Percentiles rank a stretch among this genome's conserved stretches.
Conservation (phyloP, 2,329 filamentous ascomycete genomes). For the Fusarium sp. region DNA sequence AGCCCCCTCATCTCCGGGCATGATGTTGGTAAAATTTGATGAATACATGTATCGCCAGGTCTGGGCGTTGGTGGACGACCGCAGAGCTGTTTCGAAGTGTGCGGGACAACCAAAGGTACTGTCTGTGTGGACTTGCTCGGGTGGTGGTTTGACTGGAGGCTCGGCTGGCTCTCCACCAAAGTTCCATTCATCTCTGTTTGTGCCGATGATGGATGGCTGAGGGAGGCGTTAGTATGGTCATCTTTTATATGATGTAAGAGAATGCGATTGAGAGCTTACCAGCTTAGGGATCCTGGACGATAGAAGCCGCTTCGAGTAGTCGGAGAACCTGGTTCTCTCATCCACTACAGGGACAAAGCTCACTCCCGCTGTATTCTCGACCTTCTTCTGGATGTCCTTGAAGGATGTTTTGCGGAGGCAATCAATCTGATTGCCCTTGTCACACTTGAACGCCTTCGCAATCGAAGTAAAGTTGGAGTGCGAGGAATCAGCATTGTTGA, state of each 20-base stretch:
- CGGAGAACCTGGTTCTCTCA: background rate
- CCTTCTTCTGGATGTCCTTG: background rate
- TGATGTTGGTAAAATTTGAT: conserved; percentile 14
- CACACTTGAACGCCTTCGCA: background rate
- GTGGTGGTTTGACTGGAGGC: background rate
- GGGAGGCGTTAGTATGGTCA: background rate
- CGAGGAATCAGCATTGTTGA: background rate
- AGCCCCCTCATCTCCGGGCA: background rate
- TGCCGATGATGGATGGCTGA: background rate
- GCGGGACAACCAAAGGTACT: background rate
- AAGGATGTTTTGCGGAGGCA: background rate
- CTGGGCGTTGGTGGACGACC: background rate
- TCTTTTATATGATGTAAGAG: background rate
- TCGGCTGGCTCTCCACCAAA: background rate
- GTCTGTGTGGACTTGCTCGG: background rate
- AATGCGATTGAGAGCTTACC: background rate
- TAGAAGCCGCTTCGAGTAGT: background rate
- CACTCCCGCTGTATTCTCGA: background rate
- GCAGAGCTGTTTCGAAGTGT: background rate
- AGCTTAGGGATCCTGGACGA: background rate
- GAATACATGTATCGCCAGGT: conserved; percentile 19
- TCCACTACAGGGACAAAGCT: conserved; percentile 3
- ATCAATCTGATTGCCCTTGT: background rate
- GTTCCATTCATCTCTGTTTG: conserved; percentile 5
- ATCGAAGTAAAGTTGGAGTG: background rate